phyloP scores from a whole-genome alignment of 495 filamentous ascomycete genomes.

The Wilcoxina mikolae region DNA sequence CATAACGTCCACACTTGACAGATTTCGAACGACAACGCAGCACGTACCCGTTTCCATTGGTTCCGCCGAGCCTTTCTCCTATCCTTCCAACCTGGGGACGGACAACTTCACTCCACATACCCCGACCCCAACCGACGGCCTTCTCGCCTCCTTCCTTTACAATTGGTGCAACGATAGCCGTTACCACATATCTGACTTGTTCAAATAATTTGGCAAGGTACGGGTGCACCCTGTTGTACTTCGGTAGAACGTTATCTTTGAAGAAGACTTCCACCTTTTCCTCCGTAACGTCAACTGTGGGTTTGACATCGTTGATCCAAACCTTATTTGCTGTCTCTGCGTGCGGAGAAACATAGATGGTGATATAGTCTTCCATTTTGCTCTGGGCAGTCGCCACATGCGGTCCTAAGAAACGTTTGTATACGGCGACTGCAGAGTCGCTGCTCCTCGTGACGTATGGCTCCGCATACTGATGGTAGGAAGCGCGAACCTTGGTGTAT shows the following conservation, averaged over 20 bases:
- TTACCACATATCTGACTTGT: constrained; percentile 48
- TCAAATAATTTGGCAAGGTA: constrained; percentile 57
- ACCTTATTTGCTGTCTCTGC: constrained; percentile 41
- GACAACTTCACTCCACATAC: constrained; percentile 37
- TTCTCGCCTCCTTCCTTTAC: constrained; percentile 32
- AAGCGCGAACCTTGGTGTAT: constrained; percentile 15
- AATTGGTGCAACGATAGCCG: constrained; percentile 58
- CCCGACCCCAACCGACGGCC: constrained; percentile 26
- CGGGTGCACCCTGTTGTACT: constrained; percentile 56
- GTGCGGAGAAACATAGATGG: constrained; percentile 54
- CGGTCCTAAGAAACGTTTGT: constrained; percentile 62
- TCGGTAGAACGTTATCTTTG: constrained; percentile 56
- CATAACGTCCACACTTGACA: no score
- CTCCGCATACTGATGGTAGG: constrained; percentile 59
- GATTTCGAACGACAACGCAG: no score
- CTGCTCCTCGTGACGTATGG: constrained; percentile 45
- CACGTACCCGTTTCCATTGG: constrained; percentile 22
- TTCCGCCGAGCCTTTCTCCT: constrained; percentile 60
- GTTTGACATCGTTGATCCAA: constrained; percentile 36
- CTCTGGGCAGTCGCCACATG: constrained; percentile 48
- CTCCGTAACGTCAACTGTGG: constrained; percentile 55
- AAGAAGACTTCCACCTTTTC: constrained; percentile 50
- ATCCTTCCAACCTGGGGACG: constrained; percentile 91
- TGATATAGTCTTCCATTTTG: constrained; percentile 50
- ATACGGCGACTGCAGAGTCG: constrained; percentile 37